Evolutionary conservation across 73 alveolate species (phyloP).

Genomic region (Blepharisma stoltei): DNA sequence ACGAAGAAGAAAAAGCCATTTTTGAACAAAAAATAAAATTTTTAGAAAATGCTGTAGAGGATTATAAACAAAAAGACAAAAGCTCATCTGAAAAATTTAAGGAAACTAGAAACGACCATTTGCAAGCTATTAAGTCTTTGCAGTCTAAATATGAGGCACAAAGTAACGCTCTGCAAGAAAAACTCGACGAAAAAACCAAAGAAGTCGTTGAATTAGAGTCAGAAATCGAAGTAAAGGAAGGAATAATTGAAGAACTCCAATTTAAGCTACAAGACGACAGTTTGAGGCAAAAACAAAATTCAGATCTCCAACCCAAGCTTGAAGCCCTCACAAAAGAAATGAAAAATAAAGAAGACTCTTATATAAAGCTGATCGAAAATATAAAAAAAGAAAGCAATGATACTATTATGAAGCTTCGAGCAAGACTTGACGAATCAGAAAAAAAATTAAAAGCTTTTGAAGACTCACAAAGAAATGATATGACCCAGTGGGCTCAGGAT

Average conservation of each 20-base stretch:
- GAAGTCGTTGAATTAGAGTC: constrained; percentile 20
- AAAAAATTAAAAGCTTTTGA: constrained; percentile 22
- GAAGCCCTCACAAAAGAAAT: background rate
- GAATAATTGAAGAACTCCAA: constrained; percentile 27
- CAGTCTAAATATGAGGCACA: constrained; percentile 22
- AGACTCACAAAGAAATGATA: constrained; percentile 25
- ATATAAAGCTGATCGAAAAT: constrained; percentile 8
- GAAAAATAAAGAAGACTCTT: constrained; percentile 7
- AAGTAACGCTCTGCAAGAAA: background rate
- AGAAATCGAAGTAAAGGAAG: constrained; percentile 16
- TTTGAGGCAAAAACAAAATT: background rate
- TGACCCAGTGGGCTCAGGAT: constrained; percentile 43
- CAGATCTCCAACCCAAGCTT: background rate
- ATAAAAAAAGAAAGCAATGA: background rate
- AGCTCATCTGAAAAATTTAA: constrained; percentile 34
- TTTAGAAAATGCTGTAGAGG: constrained; percentile 21
- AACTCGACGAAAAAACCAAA: background rate
- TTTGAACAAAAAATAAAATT: constrained; percentile 14
- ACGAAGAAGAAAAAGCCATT: constrained; percentile 21
- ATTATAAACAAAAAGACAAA: constrained; percentile 22
- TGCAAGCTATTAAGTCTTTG: background rate
- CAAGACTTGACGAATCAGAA: constrained; percentile 67
- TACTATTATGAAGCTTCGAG: constrained; percentile 35
- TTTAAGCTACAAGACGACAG: background rate
- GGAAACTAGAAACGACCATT: constrained; percentile 64